These are phyloP conservation scores for Ophiostoma piceae DNA, from an alignment of 2,329 filamentous ascomycete genomes.

Conservation along the genomic window DNA sequence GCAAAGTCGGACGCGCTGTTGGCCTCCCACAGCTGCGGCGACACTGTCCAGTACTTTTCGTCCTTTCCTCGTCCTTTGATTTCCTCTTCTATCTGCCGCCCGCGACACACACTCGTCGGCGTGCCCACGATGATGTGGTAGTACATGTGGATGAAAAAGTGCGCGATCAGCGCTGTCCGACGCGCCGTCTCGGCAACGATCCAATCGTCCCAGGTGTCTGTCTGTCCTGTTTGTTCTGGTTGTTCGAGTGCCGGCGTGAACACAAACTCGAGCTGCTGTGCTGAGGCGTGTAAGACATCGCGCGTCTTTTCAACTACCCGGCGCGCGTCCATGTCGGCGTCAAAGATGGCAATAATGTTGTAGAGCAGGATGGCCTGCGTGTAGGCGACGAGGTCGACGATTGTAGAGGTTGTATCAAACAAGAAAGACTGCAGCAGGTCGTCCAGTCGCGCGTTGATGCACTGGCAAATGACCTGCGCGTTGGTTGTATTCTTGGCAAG, in stretches of 20 bases:
- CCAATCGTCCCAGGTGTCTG: conserved; percentile 46
- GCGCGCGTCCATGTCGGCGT: conserved; percentile 38
- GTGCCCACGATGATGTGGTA: conserved; percentile 33
- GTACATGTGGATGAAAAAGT: conserved; percentile 42
- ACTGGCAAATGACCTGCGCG: conserved; percentile 42
- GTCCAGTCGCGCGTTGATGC: conserved; percentile 15
- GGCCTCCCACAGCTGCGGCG: not conserved
- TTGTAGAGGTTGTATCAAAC: not conserved
- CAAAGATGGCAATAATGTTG: conserved; percentile 43
- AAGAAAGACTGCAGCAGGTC: not conserved
- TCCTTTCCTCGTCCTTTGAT: no score
- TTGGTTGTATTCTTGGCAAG: conserved; percentile 46
- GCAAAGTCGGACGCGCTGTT: not conserved
- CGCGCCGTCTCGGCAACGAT: conserved; percentile 50
- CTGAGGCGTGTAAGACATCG: not conserved
- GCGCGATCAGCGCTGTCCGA: conserved; percentile 46
- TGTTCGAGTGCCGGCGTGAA: not conserved
- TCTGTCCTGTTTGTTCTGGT: not conserved
- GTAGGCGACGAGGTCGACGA: conserved; percentile 35
- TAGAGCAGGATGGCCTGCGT: conserved; percentile 43
- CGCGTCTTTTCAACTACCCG: conserved; percentile 28
- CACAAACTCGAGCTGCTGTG: not conserved
- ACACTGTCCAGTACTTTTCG: not conserved
- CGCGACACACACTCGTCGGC: conserved; percentile 25
- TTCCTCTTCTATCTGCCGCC: conserved; percentile 20